Conservation (phyloP, 2,329 filamentous ascomycete genomes). For the Metarhizium anisopliae region DNA sequence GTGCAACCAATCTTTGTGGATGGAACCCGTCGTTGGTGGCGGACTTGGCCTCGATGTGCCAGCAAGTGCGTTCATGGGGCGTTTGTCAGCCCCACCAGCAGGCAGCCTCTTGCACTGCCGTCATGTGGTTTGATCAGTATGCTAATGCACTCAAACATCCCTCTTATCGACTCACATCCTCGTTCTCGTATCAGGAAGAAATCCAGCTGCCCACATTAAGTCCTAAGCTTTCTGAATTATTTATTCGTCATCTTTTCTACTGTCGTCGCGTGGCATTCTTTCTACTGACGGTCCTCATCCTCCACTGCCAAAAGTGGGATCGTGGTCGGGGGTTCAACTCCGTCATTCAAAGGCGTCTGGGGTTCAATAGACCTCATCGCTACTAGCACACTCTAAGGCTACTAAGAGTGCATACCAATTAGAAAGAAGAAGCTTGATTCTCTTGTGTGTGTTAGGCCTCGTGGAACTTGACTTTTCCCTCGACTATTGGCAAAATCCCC, state of each 20-base stretch:
- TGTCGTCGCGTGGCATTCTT: not conserved
- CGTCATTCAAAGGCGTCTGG: not conserved
- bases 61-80: not conserved
- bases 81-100: not conserved
- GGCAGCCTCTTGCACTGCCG: not conserved
- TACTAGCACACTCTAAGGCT: not conserved
- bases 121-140: not conserved
- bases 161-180: not conserved
- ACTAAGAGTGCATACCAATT: not conserved
- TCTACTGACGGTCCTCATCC: not conserved
- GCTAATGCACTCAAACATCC: not conserved
- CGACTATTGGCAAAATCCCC: not conserved
- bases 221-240: not conserved
- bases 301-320: not conserved
- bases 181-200: not conserved
- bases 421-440: not conserved
- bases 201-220: not conserved
- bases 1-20: not conserved
- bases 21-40: not conserved
- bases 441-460: not conserved
- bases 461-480: not conserved
- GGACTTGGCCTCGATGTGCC: not conserved
- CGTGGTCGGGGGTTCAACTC: not conserved
- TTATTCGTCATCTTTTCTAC: not conserved
- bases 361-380: not conserved